A percentile compares a stretch with the other conserved stretches of the same genome.
These are phyloP conservation scores for Leavenworthia alabamica DNA, from an alignment of 345 rosid species.

Conservation along the genomic window DNA sequence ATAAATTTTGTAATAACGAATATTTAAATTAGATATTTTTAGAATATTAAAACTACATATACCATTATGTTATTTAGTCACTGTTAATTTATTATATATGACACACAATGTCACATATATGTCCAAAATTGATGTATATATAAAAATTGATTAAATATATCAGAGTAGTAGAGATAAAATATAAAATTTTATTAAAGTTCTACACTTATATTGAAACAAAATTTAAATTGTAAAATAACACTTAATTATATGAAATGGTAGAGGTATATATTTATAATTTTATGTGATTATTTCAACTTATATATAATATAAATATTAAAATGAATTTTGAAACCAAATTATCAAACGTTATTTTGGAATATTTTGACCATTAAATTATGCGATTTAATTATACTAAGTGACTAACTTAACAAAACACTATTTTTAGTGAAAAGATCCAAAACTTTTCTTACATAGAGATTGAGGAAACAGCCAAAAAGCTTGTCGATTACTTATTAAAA, in stretches of 20 bases:
- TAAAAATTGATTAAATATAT: neutral
- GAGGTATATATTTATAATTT: neutral
- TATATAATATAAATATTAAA: neutral
- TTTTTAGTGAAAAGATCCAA: slow-evolving; percentile 25
- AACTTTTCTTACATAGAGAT: slow-evolving; percentile 30
- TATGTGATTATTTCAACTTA: neutral
- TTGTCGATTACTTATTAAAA: slow-evolving; percentile 23
- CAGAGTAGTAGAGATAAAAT: no score
- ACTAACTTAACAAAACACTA: slow-evolving; percentile 10
- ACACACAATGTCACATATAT: neutral
- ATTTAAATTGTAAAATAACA: no score
- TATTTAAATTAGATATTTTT: no score
- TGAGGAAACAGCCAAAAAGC: slow-evolving; percentile 31
- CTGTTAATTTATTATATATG: neutral
- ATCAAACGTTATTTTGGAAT: neutral
- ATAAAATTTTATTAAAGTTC: no score
- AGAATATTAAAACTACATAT: neutral
- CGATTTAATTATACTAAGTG: neutral
- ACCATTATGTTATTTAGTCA: neutral
- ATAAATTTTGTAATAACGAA: neutral
- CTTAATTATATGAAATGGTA: no score
- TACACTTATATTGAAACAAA: no score
- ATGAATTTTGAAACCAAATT: neutral
- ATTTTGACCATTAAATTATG: neutral
- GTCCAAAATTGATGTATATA: neutral